Conservation (phyloP, 169 alveolate species). For the Cryptosporidium meleagridis region DNA sequence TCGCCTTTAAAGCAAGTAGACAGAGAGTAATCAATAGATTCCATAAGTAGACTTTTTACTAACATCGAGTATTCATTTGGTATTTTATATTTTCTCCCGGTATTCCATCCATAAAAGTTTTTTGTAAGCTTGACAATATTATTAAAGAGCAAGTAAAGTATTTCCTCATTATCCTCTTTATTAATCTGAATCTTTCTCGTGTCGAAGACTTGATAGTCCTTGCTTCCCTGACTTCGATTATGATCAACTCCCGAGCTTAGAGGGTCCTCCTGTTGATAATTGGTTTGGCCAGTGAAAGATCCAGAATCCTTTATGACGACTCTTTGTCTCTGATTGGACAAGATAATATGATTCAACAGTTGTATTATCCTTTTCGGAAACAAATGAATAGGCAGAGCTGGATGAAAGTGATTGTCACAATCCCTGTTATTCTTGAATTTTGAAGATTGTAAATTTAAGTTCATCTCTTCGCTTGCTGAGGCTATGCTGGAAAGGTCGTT, state of each 20-base stretch:
- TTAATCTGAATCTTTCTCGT: conserved; percentile 7
- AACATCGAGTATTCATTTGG: conserved; percentile 34
- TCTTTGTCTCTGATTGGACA: conserved; percentile 29
- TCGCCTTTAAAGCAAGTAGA: conserved; percentile 5
- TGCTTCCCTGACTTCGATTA: background rate
- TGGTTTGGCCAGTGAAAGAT: background rate
- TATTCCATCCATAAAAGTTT: conserved; percentile 52
- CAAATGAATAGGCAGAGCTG: conserved; percentile 61
- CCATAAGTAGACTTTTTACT: conserved; percentile 26
- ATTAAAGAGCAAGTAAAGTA: conserved; percentile 37
- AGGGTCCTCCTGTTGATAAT: background rate
- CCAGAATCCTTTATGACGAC: background rate
- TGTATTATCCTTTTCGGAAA: conserved; percentile 19
- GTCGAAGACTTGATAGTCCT: conserved; percentile 21
- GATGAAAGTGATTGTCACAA: background rate
- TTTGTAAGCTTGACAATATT: conserved; percentile 46
- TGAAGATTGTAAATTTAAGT: background rate
- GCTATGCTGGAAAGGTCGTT: background rate
- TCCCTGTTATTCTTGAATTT: background rate
- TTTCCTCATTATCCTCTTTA: conserved; percentile 63
- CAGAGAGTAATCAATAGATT: conserved; percentile 33
- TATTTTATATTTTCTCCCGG: background rate
- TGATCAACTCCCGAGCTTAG: background rate
- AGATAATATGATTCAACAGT: conserved; percentile 28
- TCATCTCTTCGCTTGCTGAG: background rate